Conservation (phyloP, 352 stramenopile species). For the Plasmopara viticola region DNA sequence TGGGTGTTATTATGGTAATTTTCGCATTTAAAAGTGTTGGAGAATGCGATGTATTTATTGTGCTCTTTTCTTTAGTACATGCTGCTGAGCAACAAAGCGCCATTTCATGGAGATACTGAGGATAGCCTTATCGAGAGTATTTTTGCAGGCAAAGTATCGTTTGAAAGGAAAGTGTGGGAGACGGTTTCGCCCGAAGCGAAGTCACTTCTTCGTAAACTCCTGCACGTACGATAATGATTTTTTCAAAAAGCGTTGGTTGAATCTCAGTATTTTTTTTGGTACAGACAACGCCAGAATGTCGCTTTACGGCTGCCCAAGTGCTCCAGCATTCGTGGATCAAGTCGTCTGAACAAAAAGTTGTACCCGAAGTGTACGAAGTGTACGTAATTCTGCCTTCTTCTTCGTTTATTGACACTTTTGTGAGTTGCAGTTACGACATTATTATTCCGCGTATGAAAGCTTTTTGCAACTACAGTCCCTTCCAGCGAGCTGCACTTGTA, state of each 20-base stretch:
- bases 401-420: constrained; percentile 1
- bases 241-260: neutral
- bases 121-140: constrained; percentile 74
- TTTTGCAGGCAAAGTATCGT: constrained; percentile 54
- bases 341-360: constrained; percentile 31
- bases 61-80: constrained; percentile 44
- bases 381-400: neutral
- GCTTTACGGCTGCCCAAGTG: constrained; percentile 59
- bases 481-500: constrained; percentile 54
- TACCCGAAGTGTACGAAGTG: constrained; percentile 30
- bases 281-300: constrained; percentile 39
- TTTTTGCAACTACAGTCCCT: constrained; percentile 61
- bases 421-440: constrained; percentile 38
- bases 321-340: constrained; percentile 73
- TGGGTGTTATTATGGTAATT: constrained; percentile 72
- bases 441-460: constrained; percentile 58
- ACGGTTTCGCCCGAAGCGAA: constrained; percentile 59
- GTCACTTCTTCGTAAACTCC: constrained; percentile 60
- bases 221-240: constrained; percentile 38
- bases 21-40: neutral
- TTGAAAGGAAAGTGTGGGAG: constrained; percentile 47
- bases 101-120: constrained; percentile 61
- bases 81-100: constrained; percentile 70
- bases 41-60: neutral
- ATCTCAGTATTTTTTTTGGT: neutral